Conservation (phyloP, 1,284 basidiomycete species). For the Lentinus polychrous region DNA sequence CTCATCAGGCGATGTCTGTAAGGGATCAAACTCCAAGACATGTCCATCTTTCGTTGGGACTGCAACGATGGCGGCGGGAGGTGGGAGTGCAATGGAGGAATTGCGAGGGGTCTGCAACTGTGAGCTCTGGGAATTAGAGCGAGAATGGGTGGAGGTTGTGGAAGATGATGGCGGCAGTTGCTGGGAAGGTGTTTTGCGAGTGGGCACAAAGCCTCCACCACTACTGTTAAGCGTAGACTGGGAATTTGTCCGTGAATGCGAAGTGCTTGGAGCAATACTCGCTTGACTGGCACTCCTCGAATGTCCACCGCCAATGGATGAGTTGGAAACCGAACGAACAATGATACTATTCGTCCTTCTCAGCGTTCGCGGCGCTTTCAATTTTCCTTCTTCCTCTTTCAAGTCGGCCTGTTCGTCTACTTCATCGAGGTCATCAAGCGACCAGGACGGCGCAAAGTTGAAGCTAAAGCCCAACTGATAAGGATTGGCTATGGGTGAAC, state of each 20-base stretch:
- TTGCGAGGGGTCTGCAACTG: conserved; percentile 12
- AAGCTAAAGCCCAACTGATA: conserved; percentile 49
- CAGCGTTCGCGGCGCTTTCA: conserved; percentile 21
- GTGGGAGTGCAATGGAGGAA: conserved; percentile 8
- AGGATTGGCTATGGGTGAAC: conserved; percentile 70
- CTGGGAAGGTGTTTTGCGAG: too few relatives aligned
- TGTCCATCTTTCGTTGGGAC: conserved; percentile 71
- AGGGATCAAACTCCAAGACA: conserved; percentile 71
- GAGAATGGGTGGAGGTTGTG: conserved; percentile 5
- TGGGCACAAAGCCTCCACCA: too few relatives aligned
- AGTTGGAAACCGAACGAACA: conserved; percentile 43
- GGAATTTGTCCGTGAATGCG: too few relatives aligned
- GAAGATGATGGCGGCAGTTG: too few relatives aligned
- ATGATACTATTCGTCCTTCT: conserved; percentile 57
- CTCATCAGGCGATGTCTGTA: conserved; percentile 59
- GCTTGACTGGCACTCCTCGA: conserved; percentile 34
- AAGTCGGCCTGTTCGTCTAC: conserved; percentile 15
- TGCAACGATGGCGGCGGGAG: conserved; percentile 36
- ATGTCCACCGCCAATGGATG: conserved; percentile 22
- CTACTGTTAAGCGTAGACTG: too few relatives aligned
- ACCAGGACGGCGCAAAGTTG: conserved; percentile 30
- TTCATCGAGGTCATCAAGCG: conserved; percentile 22
- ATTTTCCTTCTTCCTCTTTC: conserved; percentile 9
- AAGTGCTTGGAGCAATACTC: conserved; percentile 6
- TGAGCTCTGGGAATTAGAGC: conserved; percentile 11